Base-by-base conservation (phyloP, 2,329 filamentous ascomycete species). In the Helminthosporium solani region DNA sequence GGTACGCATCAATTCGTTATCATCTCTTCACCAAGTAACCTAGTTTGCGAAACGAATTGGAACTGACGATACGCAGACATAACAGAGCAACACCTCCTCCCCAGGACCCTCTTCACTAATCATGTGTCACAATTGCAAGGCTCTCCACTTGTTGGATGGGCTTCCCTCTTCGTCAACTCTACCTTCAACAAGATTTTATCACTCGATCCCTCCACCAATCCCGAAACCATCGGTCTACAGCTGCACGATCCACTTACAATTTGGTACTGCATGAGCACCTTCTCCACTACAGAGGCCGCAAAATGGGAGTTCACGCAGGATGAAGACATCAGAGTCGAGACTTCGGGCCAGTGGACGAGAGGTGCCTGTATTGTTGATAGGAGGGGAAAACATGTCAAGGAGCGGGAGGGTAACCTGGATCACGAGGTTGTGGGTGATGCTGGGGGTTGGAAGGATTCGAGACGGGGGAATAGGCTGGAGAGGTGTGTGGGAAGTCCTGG, bases 301-400 rank as follows among this genome's bases (percentile, higher is more conserved):
- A 45, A 40, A 1, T 75, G 73, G 73, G 51, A 64, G 19, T 64
- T 74, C 41, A 61, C 58, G 15, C 54, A 61, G n/a, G 63, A 63
- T 0, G 87, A 95, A 69, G 94, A 99, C 67, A 86, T 99, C 45
- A 81, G 94, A 16, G 77, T 99, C 33, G 94, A 99, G 73, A 95
- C 90, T 0, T 75, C 81, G 2, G 94, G 92, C 1, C 94, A 97
- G 74, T 99, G 94, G 94, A 95, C 91, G 36, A 79, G 89, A 46
- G 92, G 94, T 1, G 91, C 94, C 85, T 91, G 90, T 63, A 79
- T 97, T 25, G 76, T 90, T 33, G 94, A 99, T 75, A 78, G 83
- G 28, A 80, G 94, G 35, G 71, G 73, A 30, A 73, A 83, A 43
- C 75, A 73, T 52, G 82, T 82, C 63, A 76, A 75, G 5, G 53